A percentile compares a stretch with the other conserved stretches of the same genome.
Conservation (phyloP, 2,329 filamentous ascomycete species). For the Aspergillus piperis region DNA sequence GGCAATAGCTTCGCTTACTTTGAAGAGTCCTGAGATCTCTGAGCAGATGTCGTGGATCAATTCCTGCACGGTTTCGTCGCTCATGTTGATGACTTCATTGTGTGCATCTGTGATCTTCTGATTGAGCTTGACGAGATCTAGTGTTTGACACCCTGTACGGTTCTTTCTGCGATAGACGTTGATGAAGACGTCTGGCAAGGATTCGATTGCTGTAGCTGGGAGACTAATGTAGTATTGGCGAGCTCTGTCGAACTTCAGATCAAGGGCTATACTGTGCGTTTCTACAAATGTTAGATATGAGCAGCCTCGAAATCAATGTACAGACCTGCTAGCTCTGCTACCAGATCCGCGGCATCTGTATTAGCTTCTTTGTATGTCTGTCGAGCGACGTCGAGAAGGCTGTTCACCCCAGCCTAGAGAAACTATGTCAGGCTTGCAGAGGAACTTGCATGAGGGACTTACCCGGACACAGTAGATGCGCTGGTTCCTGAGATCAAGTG, state of each 20-base stretch:
- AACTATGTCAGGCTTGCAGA: slow-evolving; percentile 19
- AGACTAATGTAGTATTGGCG: slow-evolving; percentile 80
- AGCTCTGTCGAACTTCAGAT: slow-evolving; percentile 73
- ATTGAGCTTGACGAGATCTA: slow-evolving; percentile 80
- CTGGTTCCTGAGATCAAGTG: slow-evolving; percentile 86
- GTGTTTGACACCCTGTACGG: slow-evolving; percentile 82
- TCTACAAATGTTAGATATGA: slow-evolving; percentile 43
- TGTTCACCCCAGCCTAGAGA: slow-evolving; percentile 71
- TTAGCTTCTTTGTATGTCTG: slow-evolving; percentile 89
- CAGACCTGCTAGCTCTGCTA: slow-evolving; percentile 67
- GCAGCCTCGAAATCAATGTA: no score
- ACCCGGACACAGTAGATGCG: slow-evolving; percentile 85
- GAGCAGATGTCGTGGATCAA: slow-evolving; percentile 72
- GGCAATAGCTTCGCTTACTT: slow-evolving; percentile 80
- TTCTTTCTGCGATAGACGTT: slow-evolving; percentile 73
- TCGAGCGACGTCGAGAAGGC: slow-evolving; percentile 82
- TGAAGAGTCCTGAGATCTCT: slow-evolving; percentile 74
- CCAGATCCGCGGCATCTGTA: slow-evolving; percentile 71
- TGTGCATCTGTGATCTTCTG: slow-evolving; percentile 76
- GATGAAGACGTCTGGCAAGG: slow-evolving; percentile 70
- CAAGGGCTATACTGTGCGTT: slow-evolving; percentile 60
- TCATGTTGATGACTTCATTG: slow-evolving; percentile 79
- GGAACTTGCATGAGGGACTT: slow-evolving; percentile 4
- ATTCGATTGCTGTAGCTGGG: slow-evolving; percentile 61
- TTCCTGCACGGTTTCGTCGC: slow-evolving; percentile 71